Percentiles rank a stretch among this genome's conserved stretches.
Evolutionary conservation across 78 protist genomes (phyloP).

Genomic region (Tieghemostelium lacteum): DNA sequence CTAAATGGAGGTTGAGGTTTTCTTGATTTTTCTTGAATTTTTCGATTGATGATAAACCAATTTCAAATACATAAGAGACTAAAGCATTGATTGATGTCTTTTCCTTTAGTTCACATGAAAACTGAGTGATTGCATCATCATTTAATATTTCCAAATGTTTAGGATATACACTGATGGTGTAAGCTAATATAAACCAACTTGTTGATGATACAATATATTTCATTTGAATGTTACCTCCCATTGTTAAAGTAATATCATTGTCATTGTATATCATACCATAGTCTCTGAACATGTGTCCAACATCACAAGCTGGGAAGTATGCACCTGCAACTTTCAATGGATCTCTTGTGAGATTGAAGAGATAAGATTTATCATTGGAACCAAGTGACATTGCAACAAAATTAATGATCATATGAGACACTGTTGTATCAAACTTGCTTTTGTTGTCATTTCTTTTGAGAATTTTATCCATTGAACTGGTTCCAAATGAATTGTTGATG

Average conservation of each 20-base stretch:
- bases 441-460: not conserved
- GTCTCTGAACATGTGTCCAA: conserved; percentile 43
- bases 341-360: conserved; percentile 18
- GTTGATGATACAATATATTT: conserved; percentile 21
- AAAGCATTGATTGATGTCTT: too few species aligned
- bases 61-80: conserved; percentile 6
- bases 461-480: not conserved
- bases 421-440: not conserved
- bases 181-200: conserved; percentile 35
- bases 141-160: too few species aligned
- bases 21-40: not conserved
- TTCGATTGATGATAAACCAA: conserved; percentile 17
- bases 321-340: conserved; percentile 37
- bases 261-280: conserved; percentile 39
- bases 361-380: conserved; percentile 6
- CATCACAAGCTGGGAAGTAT: conserved; percentile 54
- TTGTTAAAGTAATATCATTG: not conserved
- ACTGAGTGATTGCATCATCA: too few species aligned
- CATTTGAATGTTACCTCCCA: conserved; percentile 1
- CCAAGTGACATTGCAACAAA: conserved; percentile 30
- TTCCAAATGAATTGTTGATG: too few species aligned
- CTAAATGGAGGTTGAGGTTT: not conserved
- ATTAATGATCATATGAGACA: conserved; percentile 15
- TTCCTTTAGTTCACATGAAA: too few species aligned
- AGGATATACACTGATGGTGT: not conserved